Evolutionary conservation across 106 monocot species (phyloP), one percentile per base, ranked within the genome.

Genomic region (Allium sativum): DNA sequence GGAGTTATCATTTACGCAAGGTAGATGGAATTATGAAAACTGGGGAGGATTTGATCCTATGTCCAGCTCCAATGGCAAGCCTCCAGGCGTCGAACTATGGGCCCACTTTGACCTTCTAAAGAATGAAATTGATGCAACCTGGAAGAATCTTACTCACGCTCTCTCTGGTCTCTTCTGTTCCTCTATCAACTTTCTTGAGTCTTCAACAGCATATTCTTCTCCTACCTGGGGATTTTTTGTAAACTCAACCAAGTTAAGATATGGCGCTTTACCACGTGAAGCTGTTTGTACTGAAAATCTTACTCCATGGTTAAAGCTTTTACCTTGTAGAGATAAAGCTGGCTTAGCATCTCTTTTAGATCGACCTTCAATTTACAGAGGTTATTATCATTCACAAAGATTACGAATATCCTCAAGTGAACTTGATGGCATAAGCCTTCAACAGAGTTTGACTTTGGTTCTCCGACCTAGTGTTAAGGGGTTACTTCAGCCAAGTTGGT

Each of bases 211-310:
- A 21, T 88, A 82, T 73, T 79, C 84, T 60, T 42, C 91, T 68
- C 87, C 96, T 58, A 47, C 17, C 21, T 98, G 87, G 91, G 87
- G 77, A 50, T 85, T 88, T 47, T 71, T 53, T 45, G 17, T 60
- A 51, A 78, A 91, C 55, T 73, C 68, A 51, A 79, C 76, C 60
- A 78, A 80, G 58, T 15, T 91, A 45, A 73, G 87, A 65, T 98
- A 98, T 85, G 96, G 87, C 52, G 90, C 96, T 65, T 58, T 98
- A 58, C 96, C 91, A 18, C 83, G 96, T 45, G 96, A 98, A 76
- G 96, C 91, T 18, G 88, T 98, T 42, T 91, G 96, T 66, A 98
- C 96, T 10, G 96, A 98, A 69, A 98, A 98, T 76, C 84, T 98
- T 12, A 91, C 96, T 72, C 96, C 96, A 44, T 98, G 96, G 96